These are phyloP conservation scores for Eremothecium gossypii DNA, from an alignment of 1,139 yeast species.

Conservation along the genomic window DNA sequence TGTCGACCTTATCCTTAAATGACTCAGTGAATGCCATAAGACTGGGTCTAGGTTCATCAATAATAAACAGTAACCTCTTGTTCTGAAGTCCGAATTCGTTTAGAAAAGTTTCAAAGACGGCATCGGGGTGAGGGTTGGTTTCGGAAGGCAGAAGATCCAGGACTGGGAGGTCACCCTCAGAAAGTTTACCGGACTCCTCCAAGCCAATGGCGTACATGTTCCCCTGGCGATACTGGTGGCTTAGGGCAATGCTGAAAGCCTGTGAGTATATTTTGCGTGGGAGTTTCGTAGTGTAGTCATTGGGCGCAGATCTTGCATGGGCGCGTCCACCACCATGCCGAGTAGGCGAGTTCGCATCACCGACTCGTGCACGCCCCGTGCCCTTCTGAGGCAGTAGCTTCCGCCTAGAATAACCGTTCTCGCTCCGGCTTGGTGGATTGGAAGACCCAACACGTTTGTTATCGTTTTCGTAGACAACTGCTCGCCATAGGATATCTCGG, in stretches of 20 bases:
- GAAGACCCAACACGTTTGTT: constrained; percentile 82
- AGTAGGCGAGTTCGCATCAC: constrained; percentile 91
- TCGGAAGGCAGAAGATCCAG: constrained; percentile 33
- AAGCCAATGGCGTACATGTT: constrained; percentile 62
- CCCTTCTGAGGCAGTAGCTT: constrained; percentile 90
- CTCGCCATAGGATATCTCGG: constrained; percentile 88
- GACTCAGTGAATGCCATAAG: constrained; percentile 32
- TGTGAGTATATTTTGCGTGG: constrained; percentile 63
- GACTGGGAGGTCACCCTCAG: constrained; percentile 20
- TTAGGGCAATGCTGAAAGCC: constrained; percentile 75
- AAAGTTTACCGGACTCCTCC: constrained; percentile 27
- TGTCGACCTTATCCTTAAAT: constrained; percentile 47
- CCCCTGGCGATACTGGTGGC: constrained; percentile 71
- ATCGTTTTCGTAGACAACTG: constrained; percentile 88
- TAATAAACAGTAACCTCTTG: constrained; percentile 57
- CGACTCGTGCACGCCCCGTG: constrained; percentile 88
- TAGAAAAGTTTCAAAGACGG: constrained; percentile 52
- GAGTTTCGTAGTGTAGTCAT: constrained; percentile 77
- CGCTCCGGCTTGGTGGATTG: constrained; percentile 76
- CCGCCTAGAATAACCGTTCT: constrained; percentile 75
- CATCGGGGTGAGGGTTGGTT: constrained; percentile 31
- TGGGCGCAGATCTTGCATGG: constrained; percentile 82
- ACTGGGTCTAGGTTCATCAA: constrained; percentile 28
- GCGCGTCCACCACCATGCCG: constrained; percentile 88
- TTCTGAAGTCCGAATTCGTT: constrained; percentile 44